Evolutionary conservation across 2,329 filamentous ascomycete species (phyloP), one percentile per base, ranked within the genome.

Genomic region (Colletotrichum limetticola): DNA sequence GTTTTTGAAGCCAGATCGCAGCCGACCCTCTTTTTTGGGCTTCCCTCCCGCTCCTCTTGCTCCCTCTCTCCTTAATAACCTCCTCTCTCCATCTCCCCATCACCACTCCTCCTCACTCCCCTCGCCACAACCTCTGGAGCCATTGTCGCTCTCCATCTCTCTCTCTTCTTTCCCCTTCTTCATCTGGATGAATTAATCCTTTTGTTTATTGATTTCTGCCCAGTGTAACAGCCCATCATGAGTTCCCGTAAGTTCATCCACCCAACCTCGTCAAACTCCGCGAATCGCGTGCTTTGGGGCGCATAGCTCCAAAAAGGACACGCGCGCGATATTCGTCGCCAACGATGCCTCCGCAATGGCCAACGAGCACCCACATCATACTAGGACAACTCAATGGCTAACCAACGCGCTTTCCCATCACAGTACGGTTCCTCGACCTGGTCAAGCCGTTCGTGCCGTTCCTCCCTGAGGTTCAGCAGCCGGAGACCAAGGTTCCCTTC

Each of bases 371-470:
- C 12, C 52, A 12, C 62, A 26, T 26, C 16, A 28, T 1, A 42
- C 9, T 14, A 32, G 24, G 49, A 61, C 26, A 42, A 35, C 26
- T 16, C 71, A 68, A 72, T 71, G 63, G 71, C 71, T 74, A 75
- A 74, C 61, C 24, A 28, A 9, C 30, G 49, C 56, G 32, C 59
- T 63, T 59, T 46, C 57, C 24, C 46, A 52, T 52, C n/a, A 68
- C 81, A 98, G 96, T 99, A 87, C 95, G 97, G 85, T 99, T 99
- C 85, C 96, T 99, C 89, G 97, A 99, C 87, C 91, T 98, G 85
- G 97, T 99, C 89, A 99, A 99, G 88, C 97, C 97, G 83, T 99
- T 99, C 85, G 95, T 97, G 90, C 96, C 97, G 89, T 95, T 98
- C 91, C 94, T 99, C 85, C 97, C 97, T 83, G 97, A 99, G 93